Evolutionary conservation across 2,329 filamentous ascomycete species (phyloP), one percentile per base, ranked within the genome.

Genomic region (Sporothrix pallida): DNA sequence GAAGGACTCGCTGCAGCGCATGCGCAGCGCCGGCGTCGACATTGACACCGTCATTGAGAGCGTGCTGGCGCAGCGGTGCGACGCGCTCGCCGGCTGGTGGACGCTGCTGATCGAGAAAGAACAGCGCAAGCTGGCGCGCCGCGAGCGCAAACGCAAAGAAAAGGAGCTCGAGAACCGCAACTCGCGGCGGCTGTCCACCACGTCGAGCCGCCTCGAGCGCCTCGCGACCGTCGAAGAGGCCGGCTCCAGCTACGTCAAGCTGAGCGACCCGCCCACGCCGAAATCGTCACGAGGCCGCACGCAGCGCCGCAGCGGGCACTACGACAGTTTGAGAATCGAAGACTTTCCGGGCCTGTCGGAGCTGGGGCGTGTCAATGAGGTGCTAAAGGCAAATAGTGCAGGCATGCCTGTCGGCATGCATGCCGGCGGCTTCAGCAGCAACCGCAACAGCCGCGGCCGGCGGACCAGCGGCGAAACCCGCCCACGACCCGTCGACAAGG

Each of bases 31-130:
- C 5, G 96, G 96, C 0, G 94, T 98, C 31, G 93, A 98, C 79
- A 96, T 97, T 74, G 96, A 99, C 80, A 88, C 92, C 75, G 93
- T 99, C 8, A 95, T 98, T 76, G 95, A 98, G 80, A 97, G 96
- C 78, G 96, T 99, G 2, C 83, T 97, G 50, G 90, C 94, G 3
- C 94, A 97, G 80, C 89, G 93, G 76, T 98, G 96, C 79, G 95
- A 99, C 82, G 88, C 92, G 6, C 84, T 99, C 68, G 93, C 94
- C 70, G 96, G 96, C 6, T 99, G 96, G 96, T 99, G 96, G 96
- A 93, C 93, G 2, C 83, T 99, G 42, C 84, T 99, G 54, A 90
- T 98, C 10, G 96, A 98, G 79, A 99, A 98, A 81, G 96, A 99
- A 80, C 90, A 94, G 80, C 90, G 94, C 9, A 99, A 99, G 81